These are phyloP conservation scores for Aspergillus floridensis DNA, from an alignment of 2,329 filamentous ascomycete species.

Conservation along the genomic window DNA sequence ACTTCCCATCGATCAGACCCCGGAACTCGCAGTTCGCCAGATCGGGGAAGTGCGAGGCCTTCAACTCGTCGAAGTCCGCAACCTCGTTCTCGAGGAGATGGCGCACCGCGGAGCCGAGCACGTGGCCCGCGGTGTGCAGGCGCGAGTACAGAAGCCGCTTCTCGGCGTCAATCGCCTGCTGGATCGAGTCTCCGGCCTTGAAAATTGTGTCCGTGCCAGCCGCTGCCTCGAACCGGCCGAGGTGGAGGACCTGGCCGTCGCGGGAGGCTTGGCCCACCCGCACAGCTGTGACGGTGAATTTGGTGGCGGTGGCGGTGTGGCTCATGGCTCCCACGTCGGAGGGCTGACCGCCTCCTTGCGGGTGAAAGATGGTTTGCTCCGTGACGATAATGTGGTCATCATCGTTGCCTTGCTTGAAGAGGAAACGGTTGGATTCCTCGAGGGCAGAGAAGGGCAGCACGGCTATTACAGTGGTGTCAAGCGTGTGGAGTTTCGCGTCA, in stretches of 20 bases:
- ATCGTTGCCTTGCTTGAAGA: conserved; percentile 58
- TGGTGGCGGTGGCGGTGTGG: conserved; percentile 16
- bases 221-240: conserved; percentile 54
- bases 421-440: conserved; percentile 50
- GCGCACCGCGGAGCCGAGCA: conserved; percentile 67
- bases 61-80: conserved; percentile 61
- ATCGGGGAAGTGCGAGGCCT: conserved; percentile 70
- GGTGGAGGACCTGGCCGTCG: conserved; percentile 61
- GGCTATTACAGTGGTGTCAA: conserved; percentile 47
- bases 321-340: conserved; percentile 63
- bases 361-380: conserved; percentile 69
- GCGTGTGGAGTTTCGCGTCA: conserved; percentile 41
- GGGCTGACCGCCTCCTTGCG: conserved; percentile 72
- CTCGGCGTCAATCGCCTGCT: conserved; percentile 59
- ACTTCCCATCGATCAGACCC: conserved; percentile 63
- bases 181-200: conserved; percentile 44
- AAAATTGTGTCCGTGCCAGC: conserved; percentile 33
- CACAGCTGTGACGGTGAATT: conserved; percentile 58
- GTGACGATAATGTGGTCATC: conserved; percentile 60
- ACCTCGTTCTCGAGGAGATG: conserved; percentile 55
- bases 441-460: conserved; percentile 52
- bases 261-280: conserved; percentile 51
- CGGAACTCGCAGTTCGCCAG: conserved; percentile 66
- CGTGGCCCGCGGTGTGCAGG: conserved; percentile 71
- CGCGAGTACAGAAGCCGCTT: conserved; percentile 65